These are phyloP conservation scores for Elsinoe arachidis DNA, from an alignment of 2,329 filamentous ascomycete genomes.

Conservation along the genomic window DNA sequence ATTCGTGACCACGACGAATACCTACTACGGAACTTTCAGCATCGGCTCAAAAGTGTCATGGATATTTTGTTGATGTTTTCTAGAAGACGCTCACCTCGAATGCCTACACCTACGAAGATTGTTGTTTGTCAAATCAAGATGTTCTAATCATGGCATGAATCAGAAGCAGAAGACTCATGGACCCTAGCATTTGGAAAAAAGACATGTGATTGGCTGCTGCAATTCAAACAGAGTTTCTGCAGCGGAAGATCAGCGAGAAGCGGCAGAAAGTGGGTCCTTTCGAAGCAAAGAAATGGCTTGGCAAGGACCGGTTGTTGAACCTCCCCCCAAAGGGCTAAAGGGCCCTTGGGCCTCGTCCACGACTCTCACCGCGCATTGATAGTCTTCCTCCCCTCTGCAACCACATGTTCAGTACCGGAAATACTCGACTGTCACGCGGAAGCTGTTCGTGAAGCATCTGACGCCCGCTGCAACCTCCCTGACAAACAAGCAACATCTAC, in stretches of 20 bases:
- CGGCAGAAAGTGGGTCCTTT: background rate
- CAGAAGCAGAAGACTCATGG: background rate
- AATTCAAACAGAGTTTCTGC: background rate
- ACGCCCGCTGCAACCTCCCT: background rate
- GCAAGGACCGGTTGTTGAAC: background rate
- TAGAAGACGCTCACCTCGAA: background rate
- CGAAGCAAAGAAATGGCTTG: background rate
- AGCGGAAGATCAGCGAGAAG: conserved; percentile 6
- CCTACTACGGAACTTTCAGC: too few relatives aligned
- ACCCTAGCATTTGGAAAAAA: background rate
- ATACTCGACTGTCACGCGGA: background rate
- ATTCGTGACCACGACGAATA: too few relatives aligned
- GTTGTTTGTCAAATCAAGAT: background rate
- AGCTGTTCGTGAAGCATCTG: background rate
- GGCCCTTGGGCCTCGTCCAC: background rate
- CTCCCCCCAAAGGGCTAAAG: background rate
- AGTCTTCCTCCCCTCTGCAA: background rate
- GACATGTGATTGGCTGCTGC: background rate
- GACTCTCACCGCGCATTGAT: conserved; percentile 3
- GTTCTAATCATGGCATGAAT: background rate
- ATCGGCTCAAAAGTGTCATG: background rate
- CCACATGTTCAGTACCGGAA: conserved; percentile 4
- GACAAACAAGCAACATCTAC: background rate
- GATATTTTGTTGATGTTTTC: background rate
- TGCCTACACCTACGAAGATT: too few relatives aligned